Evolutionary conservation across 202 grass and related monocot species (phyloP).

Genomic region (Digitaria exilis): DNA sequence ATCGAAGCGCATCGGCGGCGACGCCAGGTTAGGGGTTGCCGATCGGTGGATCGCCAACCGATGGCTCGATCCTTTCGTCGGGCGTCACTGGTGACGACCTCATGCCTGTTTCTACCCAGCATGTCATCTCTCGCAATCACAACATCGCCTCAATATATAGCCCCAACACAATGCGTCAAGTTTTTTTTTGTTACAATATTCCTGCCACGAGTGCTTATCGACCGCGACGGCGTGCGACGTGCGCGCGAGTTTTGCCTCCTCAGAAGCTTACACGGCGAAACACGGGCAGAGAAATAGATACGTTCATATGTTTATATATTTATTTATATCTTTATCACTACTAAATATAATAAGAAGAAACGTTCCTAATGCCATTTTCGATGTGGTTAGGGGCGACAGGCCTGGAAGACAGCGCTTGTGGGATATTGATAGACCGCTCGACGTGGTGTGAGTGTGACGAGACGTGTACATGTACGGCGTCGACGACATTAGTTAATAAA

Average conservation of each 20-base stretch:
- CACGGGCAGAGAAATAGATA: not conserved
- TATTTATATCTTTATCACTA: not conserved
- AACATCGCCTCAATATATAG: not conserved
- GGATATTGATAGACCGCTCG: not conserved
- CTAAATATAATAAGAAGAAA: not conserved
- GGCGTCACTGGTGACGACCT: slow-evolving; percentile 27
- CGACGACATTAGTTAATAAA: not conserved
- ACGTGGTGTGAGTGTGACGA: not conserved
- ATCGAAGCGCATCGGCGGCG: not conserved
- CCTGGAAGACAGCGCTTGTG: not conserved
- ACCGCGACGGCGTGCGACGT: not conserved
- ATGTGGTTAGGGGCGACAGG: not conserved
- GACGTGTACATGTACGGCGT: not conserved
- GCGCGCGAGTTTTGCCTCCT: not conserved
- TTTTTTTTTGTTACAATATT: not conserved
- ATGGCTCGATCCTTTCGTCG: slow-evolving; percentile 12
- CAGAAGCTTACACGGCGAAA: not conserved
- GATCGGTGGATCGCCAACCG: not conserved
- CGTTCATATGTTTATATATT: not conserved
- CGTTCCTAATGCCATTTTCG: too few relatives aligned
- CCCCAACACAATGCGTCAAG: not conserved
- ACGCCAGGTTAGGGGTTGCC: not conserved
- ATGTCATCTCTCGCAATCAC: not conserved
- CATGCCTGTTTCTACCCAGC: not conserved
- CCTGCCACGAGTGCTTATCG: not conserved